phyloP scores from a whole-genome alignment of 345 rosid genomes.

The Moricandia moricandioides region DNA sequence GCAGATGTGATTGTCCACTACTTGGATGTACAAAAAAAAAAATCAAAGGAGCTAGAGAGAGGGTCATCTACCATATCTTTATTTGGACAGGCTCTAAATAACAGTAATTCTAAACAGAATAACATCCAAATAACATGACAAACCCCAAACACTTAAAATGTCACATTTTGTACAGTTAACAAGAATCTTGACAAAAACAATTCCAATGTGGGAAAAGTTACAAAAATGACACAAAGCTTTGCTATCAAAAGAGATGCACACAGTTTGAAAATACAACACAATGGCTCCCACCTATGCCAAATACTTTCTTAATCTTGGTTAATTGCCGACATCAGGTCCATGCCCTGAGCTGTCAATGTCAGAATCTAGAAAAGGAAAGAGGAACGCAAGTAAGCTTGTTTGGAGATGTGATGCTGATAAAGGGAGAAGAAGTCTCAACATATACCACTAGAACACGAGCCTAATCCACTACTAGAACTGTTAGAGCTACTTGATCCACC shows the following conservation, averaged over 20 bases:
- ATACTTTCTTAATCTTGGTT: conserved; percentile 28
- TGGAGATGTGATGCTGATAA: neutral
- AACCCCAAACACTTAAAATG: neutral
- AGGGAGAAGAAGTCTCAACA: conserved; percentile 3
- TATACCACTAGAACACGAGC: conserved; percentile 39
- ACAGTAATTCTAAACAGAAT: no score
- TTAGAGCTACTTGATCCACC: conserved; percentile 39
- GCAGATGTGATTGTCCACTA: no score
- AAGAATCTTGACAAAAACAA: conserved; percentile 31
- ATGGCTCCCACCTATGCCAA: conserved; percentile 31
- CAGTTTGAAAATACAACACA: conserved; percentile 11
- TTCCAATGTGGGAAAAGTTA: neutral
- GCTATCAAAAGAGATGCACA: conserved; percentile 18
- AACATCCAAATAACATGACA: no score
- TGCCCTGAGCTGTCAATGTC: conserved; percentile 33
- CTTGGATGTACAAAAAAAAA: no score
- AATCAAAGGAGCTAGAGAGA: no score
- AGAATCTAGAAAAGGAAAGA: conserved; percentile 30
- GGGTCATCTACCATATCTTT: no score
- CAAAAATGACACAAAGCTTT: conserved; percentile 8
- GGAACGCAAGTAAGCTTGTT: conserved; percentile 9
- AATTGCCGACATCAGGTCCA: conserved; percentile 25
- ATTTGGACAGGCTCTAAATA: no score
- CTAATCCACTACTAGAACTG: conserved; percentile 41
- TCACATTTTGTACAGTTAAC: conserved; percentile 32